Conservation (phyloP, 331 rosid genomes). For the Ulmus americana region DNA sequence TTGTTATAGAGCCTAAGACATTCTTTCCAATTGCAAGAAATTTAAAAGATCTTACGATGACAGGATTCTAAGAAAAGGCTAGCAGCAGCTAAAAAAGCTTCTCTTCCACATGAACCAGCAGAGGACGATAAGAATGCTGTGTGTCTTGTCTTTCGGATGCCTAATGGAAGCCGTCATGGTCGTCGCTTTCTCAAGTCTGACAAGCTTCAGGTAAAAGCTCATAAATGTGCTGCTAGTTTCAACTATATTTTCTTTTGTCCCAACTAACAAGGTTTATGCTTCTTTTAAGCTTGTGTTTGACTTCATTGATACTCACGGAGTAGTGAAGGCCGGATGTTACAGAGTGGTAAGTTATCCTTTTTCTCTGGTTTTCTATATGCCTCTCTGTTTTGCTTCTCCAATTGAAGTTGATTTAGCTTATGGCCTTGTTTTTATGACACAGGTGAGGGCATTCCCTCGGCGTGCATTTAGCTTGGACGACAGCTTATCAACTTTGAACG, state of each 20-base stretch:
- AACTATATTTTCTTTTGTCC: constrained; percentile 12
- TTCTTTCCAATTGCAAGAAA: background rate
- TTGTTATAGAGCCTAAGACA: background rate
- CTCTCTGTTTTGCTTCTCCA: background rate
- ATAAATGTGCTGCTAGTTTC: constrained; percentile 2
- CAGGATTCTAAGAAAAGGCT: constrained; percentile 41
- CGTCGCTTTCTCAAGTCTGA: constrained; percentile 63
- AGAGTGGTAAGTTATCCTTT: constrained; percentile 54
- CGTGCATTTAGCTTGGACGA: constrained; percentile 40
- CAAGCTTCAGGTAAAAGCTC: constrained; percentile 64
- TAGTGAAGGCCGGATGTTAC: constrained; percentile 57
- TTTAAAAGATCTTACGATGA: constrained; percentile 5
- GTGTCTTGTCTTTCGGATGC: constrained; percentile 65
- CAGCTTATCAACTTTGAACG: constrained; percentile 45
- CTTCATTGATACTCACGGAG: constrained; percentile 48
- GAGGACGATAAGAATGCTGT: constrained; percentile 46
- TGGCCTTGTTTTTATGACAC: constrained; percentile 24
- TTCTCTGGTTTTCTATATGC: background rate
- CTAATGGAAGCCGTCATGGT: constrained; percentile 62
- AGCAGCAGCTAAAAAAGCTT: constrained; percentile 38
- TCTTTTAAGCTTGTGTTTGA: constrained; percentile 53
- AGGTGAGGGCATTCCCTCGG: constrained; percentile 74
- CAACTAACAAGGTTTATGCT: constrained; percentile 21
- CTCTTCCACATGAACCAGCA: constrained; percentile 52
- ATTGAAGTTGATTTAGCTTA: background rate